Evolutionary conservation across 1,139 yeast species (phyloP), one percentile per base, ranked within the genome.

Genomic region (Pneumocystis carinii): DNA sequence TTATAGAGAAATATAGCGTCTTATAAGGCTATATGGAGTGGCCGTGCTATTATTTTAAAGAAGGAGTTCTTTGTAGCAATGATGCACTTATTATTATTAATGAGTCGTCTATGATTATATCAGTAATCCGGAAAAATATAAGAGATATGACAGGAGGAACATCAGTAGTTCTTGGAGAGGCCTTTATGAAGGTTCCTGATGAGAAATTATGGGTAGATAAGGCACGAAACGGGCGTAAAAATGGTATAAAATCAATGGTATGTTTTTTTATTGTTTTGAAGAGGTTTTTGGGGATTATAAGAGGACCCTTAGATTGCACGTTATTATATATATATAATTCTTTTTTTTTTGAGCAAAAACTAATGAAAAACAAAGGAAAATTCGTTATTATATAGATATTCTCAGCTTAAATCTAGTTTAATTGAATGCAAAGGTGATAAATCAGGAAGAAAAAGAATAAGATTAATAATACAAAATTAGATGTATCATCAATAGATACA

Each of bases 401-500:
- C 55, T 1, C 55, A 10, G 2, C 27, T 48, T 24, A 48, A 48
- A 24, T 48, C 35, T 24, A 24, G 24, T 5, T 24, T 48, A 48
- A 12, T 24, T 12, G 5, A 48, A 10, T 48, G 55, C 19, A 48
- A 14, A 48, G 55, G 55, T 48, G 10, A 48, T 42, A 17, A 19
- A 42, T 5, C 12, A 12, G 15, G 3, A 24, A 10, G 27, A 24
- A 14, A 14, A 14, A 14, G 35, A 8, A 32, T 32, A 5, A 4
- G 8, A 32, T 32, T 48, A 24, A 10, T 24, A 7, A 24, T 8
- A 12, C 8, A 8, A 3, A 17, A 24, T 4, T 41, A 57, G 78
- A 79, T 64, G 72, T 89, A 59, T 73, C 77, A 37, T 80, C 79
- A 0, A 79, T 89, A 61, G 95, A 88, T 70, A 80, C 90, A 37